A percentile compares a stretch with the other conserved stretches of the same genome.
These are phyloP conservation scores for Coprinopsis strossmayeri DNA, from an alignment of 768 basidiomycete genomes.

Conservation along the genomic window DNA sequence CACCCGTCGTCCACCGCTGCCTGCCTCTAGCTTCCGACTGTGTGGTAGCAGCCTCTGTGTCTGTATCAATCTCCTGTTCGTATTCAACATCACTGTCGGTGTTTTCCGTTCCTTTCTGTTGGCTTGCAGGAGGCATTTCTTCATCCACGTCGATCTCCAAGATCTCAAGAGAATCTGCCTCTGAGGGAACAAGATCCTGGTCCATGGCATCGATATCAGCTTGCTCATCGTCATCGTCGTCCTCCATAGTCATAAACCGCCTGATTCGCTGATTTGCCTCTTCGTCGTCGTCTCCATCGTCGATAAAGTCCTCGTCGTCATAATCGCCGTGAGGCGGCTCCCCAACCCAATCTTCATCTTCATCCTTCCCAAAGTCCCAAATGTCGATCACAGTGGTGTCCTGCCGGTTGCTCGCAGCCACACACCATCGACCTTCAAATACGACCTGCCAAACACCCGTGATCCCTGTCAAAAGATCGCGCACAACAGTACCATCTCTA, in stretches of 20 bases:
- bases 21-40: neutral
- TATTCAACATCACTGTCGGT: neutral
- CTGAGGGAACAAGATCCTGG: constrained; percentile 47
- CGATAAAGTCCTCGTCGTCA: constrained; percentile 59
- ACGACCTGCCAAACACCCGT: constrained; percentile 98
- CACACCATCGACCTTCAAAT: constrained; percentile 90
- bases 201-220: constrained; percentile 70
- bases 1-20: neutral
- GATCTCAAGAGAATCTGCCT: constrained; percentile 31
- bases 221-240: constrained; percentile 37
- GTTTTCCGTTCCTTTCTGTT: neutral
- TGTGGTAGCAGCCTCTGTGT: neutral
- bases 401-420: constrained; percentile 84
- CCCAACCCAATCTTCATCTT: constrained; percentile 76
- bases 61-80: neutral
- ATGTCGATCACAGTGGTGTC: constrained; percentile 79
- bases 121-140: constrained; percentile 16
- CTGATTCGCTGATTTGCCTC: constrained; percentile 19
- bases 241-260: constrained; percentile 8
- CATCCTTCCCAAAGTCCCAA: constrained; percentile 80
- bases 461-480: constrained; percentile 87
- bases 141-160: constrained; percentile 21
- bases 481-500: constrained; percentile 74
- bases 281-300: constrained; percentile 44
- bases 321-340: constrained; percentile 72